Conservation (phyloP, 306 rosid species). For the Senna tora region DNA sequence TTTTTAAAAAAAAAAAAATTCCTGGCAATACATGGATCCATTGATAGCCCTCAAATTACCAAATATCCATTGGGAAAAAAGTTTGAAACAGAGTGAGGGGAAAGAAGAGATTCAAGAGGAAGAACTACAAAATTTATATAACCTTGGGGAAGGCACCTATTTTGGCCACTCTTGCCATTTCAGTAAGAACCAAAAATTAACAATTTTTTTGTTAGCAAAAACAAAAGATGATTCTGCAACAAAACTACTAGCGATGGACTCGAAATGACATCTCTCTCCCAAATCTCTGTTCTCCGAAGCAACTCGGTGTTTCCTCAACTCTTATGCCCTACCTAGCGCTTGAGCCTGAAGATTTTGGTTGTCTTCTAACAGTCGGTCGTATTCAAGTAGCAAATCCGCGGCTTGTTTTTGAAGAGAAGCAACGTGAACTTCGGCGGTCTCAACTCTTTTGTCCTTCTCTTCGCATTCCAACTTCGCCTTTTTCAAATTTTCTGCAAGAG, state of each 20-base stretch:
- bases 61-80: background rate
- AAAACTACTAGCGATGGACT: conserved; percentile 17
- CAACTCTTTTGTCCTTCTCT: conserved; percentile 68
- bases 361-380: conserved; percentile 78
- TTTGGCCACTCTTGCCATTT: conserved; percentile 25
- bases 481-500: conserved; percentile 59
- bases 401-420: conserved; percentile 79
- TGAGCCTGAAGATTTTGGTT: conserved; percentile 85
- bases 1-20: too few relatives aligned
- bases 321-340: conserved; percentile 43
- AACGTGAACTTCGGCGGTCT: conserved; percentile 74
- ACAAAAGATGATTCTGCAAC: conserved; percentile 32
- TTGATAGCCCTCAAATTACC: background rate
- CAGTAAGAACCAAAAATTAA: conserved; percentile 31
- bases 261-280: conserved; percentile 31
- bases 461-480: conserved; percentile 62
- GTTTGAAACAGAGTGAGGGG: background rate
- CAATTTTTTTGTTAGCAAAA: conserved; percentile 4
- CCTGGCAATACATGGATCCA: background rate
- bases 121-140: conserved; percentile 29
- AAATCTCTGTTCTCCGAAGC: conserved; percentile 20
- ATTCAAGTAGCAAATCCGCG: conserved; percentile 80
- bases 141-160: background rate
- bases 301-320: conserved; percentile 42
- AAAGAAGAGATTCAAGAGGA: background rate